Evolutionary conservation across 169 alveolate genomes (phyloP), one percentile per base, ranked within the genome.

Genomic region (Cryptosporidium sp.): DNA sequence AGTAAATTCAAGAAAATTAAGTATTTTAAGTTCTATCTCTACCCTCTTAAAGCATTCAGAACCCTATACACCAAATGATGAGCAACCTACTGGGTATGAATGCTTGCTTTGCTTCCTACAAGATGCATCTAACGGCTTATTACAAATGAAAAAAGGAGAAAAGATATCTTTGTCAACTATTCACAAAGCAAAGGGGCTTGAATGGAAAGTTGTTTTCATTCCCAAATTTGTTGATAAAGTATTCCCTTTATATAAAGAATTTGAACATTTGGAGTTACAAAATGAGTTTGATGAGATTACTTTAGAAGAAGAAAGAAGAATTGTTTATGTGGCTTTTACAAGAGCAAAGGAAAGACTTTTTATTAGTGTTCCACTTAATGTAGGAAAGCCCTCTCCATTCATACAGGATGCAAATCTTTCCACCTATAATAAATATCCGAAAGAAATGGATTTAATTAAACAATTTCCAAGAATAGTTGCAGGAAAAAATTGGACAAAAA

Each of bases 131-230:
- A 55, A 86, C 23, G 93, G 93, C 23, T 70, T 84, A 10, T 84
- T 84, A 35, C 91, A 91, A 62, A 89, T 84, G 6, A 92, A 80
- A 92, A 70, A 86, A 68, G 55, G 70, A 43, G 91, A 93, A 71
- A 93, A 74, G 31, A 93, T 94, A 7, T 92, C 95, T 85, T 73
- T 94, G 70, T 85, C 95, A 65, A 94, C 95, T 29, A 93, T 94
- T 62, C 97, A 94, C 71, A 92, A 93, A 59, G 75, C 97, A 6
- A 94, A 94, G 91, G 97, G 97, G n/a, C 85, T 93, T 41, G 97
- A 94, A 80, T 94, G 95, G 94, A 91, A 94, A 69, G 87, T 93
- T 75, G 96, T 94, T 39, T 94, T 94, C 75, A 85, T 94, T 18
- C 93, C 94, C 5, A 91, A 91, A 65, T 85, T 93, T 29, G 91